These are phyloP conservation scores for Proliferodiscus dingleyae DNA, from an alignment of 2,329 filamentous ascomycete species.

Conservation along the genomic window DNA sequence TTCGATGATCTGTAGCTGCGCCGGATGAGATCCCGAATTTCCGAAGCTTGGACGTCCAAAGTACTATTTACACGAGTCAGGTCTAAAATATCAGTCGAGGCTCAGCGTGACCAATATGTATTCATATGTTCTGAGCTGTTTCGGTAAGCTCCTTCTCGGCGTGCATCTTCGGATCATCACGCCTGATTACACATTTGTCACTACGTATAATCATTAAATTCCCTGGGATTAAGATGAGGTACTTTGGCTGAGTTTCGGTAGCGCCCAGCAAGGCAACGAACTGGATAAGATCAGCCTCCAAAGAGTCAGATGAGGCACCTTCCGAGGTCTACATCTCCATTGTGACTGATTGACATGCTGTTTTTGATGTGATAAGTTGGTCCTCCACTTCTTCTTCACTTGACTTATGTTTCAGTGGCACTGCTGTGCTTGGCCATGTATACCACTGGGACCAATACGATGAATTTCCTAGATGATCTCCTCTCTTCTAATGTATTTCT, in stretches of 20 bases:
- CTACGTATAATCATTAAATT: slow-evolving; percentile 2
- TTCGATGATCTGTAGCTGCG: too few species aligned
- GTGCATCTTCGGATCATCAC: slow-evolving; percentile 1
- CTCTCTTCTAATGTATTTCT: too few species aligned
- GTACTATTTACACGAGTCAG: slow-evolving; percentile 3
- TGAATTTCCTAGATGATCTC: too few species aligned
- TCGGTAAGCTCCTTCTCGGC: neutral
- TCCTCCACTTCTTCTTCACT: too few species aligned
- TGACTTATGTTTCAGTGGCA: too few species aligned
- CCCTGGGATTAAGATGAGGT: neutral
- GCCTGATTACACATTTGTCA: slow-evolving; percentile 2
- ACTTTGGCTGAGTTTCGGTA: slow-evolving; percentile 1
- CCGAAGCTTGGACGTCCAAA: neutral
- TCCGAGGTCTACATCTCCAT: neutral
- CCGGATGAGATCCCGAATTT: slow-evolving; percentile 6
- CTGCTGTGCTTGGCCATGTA: too few species aligned
- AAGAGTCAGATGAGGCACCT: neutral
- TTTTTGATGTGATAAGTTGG: neutral
- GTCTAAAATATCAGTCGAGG: slow-evolving; percentile 8
- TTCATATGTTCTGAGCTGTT: slow-evolving; percentile 8
- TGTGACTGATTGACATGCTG: too few species aligned
- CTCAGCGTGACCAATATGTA: neutral
- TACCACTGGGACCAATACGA: too few species aligned
- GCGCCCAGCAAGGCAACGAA: neutral
- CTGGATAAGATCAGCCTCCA: neutral